Evolutionary conservation across 176 grass and related monocot genomes (phyloP).

Genomic region (Avena insularis): DNA sequence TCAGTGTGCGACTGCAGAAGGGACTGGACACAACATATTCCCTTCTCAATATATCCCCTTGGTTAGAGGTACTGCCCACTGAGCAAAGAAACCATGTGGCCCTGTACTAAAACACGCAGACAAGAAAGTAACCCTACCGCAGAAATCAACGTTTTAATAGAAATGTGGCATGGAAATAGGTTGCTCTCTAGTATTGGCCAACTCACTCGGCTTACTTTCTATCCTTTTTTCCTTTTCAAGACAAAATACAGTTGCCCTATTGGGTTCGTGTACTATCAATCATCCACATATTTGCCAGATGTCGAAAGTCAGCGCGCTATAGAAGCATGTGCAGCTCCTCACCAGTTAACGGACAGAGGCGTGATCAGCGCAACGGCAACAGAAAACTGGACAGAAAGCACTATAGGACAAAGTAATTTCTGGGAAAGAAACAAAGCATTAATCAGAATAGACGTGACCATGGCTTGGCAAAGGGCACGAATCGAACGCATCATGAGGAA

Average conservation of each 20-base stretch:
- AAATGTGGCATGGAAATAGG: not conserved
- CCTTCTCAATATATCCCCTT: too few relatives aligned
- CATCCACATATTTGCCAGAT: not conserved
- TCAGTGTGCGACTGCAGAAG: not conserved
- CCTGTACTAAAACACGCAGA: not conserved
- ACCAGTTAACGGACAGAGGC: not conserved
- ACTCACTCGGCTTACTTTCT: not conserved
- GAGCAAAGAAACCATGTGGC: not conserved
- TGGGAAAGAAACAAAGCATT: not conserved
- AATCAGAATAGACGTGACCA: not conserved
- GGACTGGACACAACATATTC: not conserved
- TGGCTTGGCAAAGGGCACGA: not conserved
- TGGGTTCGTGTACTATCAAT: not conserved
- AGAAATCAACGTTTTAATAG: not conserved
- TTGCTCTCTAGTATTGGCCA: not conserved
- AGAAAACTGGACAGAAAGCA: conserved; percentile 23
- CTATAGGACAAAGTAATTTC: conserved; percentile 35
- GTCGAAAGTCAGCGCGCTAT: not conserved
- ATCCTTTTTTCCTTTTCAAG: not conserved
- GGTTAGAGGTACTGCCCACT: not conserved
- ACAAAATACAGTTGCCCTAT: not conserved
- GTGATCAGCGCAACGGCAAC: not conserved
- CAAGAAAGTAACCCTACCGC: not conserved
- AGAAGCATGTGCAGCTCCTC: not conserved
- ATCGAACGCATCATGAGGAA: not conserved